Percentiles rank a stretch among this genome's conserved stretches.
These are phyloP conservation scores for Suillus spraguei DNA, from an alignment of 768 basidiomycete species.

Conservation along the genomic window DNA sequence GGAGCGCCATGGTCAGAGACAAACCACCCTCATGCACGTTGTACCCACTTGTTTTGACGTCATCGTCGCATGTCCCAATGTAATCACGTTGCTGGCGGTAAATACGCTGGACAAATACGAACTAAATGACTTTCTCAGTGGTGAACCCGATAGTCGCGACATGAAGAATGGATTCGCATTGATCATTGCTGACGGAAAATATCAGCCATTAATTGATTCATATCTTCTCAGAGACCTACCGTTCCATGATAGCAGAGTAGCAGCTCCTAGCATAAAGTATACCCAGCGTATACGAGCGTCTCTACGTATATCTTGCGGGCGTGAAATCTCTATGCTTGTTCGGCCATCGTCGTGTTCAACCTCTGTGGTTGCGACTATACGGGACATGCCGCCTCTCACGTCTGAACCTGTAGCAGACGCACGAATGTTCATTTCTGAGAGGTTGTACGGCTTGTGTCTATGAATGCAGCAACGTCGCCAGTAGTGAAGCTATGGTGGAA, in stretches of 20 bases:
- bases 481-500: neutral
- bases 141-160: slow-evolving; percentile 63
- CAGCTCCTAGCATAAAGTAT: slow-evolving; percentile 75
- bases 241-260: slow-evolving; percentile 87
- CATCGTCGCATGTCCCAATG: slow-evolving; percentile 73
- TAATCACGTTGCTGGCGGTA: slow-evolving; percentile 66
- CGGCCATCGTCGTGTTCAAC: neutral
- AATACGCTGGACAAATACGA: slow-evolving; percentile 67
- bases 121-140: slow-evolving; percentile 57
- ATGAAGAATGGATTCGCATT: slow-evolving; percentile 85
- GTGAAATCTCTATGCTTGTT: neutral
- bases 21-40: slow-evolving; percentile 1
- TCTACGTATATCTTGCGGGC: slow-evolving; percentile 16
- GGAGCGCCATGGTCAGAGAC: slow-evolving; percentile 4
- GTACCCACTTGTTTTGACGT: slow-evolving; percentile 65
- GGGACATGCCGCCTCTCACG: neutral
- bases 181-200: slow-evolving; percentile 64
- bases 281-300: slow-evolving; percentile 59
- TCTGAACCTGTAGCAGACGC: neutral
- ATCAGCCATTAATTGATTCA: slow-evolving; percentile 7
- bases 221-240: slow-evolving; percentile 47
- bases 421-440: neutral
- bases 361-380: neutral
- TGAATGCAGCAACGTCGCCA: neutral
- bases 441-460: neutral